phyloP scores from a whole-genome alignment of 2,329 filamentous ascomycete species.

The Lasiodiplodia hormozganensis region DNA sequence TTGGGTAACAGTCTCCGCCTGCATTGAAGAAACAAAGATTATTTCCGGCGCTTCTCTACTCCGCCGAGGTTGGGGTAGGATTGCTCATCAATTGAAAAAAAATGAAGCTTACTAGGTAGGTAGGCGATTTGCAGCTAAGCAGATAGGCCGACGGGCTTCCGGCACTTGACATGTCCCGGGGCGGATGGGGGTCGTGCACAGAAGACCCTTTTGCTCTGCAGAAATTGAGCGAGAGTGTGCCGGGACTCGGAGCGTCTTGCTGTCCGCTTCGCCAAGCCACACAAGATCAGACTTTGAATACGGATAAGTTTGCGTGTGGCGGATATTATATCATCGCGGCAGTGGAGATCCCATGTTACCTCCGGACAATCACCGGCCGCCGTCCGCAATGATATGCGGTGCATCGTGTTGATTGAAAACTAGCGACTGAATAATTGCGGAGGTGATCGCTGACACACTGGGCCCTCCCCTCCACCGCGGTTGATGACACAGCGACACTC shows the following conservation, averaged over 20 bases:
- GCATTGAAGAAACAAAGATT: background rate
- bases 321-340: background rate
- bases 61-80: background rate
- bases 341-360: background rate
- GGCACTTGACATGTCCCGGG: background rate
- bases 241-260: background rate
- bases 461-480: no score
- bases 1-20: background rate
- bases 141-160: background rate
- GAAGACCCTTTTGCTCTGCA: background rate
- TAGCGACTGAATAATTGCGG: background rate
- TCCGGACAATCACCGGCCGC: background rate
- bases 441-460: background rate
- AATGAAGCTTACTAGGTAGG: background rate
- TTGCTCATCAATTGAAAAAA: background rate
- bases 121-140: background rate
- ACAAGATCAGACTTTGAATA: background rate
- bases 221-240: background rate
- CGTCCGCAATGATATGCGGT: background rate
- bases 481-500: background rate
- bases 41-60: background rate
- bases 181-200: background rate
- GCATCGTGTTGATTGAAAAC: background rate
- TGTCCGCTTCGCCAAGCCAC: background rate
- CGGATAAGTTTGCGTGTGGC: background rate